Conservation (phyloP, 169 alveolate species). For the Plasmodium cynomolgi region DNA sequence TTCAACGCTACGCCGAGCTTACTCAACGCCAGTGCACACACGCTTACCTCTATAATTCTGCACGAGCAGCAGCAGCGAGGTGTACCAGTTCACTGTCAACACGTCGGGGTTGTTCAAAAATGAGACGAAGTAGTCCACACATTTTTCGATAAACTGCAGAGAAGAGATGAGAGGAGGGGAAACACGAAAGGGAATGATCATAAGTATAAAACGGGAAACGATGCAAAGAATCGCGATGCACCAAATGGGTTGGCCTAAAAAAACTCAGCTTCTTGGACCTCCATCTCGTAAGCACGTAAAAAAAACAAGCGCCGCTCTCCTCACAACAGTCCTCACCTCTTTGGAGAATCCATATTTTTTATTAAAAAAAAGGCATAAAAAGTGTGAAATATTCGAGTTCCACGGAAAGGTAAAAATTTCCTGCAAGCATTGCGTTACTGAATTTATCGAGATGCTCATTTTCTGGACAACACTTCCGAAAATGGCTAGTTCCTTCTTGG, state of each 20-base stretch:
- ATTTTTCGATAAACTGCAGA: constrained; percentile 79
- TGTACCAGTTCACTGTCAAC: constrained; percentile 96
- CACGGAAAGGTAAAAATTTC: constrained; percentile 90
- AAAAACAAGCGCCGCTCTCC: not conserved
- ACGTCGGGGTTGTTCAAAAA: constrained; percentile 81
- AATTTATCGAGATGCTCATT: constrained; percentile 93
- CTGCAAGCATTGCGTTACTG: constrained; percentile 93
- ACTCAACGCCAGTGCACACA: not conserved
- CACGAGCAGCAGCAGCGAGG: constrained; percentile 90
- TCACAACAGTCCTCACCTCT: constrained; percentile 87
- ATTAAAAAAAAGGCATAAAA: constrained; percentile 92
- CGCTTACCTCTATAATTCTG: constrained; percentile 88
- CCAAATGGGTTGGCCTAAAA: not conserved
- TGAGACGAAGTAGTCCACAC: constrained; percentile 80
- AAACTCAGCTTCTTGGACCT: not conserved
- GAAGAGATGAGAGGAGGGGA: not conserved
- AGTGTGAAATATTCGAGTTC: constrained; percentile 90
- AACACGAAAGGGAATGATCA: not conserved
- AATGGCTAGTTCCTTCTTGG: constrained; percentile 95
- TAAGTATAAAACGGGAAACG: not conserved
- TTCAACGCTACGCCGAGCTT: not conserved
- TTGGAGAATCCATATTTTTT: constrained; percentile 94
- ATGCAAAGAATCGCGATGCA: not conserved
- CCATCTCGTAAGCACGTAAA: too few species aligned
- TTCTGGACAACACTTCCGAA: constrained; percentile 93